Evolutionary conservation across 192 early-diverging fungal genomes (phyloP).

Genomic region (Fimicolochytrium jonesii): DNA sequence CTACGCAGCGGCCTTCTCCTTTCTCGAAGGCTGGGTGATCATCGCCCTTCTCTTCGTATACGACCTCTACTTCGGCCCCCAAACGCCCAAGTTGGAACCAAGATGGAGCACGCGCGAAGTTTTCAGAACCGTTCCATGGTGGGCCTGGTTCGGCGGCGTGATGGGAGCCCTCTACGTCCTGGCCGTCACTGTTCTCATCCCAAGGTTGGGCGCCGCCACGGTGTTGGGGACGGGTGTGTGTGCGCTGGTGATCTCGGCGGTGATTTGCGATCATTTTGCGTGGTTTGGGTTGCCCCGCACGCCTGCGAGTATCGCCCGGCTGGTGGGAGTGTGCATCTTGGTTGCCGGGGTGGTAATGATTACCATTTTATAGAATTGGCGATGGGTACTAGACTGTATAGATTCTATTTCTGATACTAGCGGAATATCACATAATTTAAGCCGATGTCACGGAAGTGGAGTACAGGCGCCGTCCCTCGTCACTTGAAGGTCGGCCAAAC

Average conservation of each 20-base stretch:
- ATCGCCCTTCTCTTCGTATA: background rate
- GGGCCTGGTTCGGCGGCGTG: slow-evolving; percentile 49
- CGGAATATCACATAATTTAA: too few species aligned
- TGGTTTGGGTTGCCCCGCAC: slow-evolving; percentile 40
- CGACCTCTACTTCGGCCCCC: slow-evolving; percentile 5
- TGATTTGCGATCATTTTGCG: background rate
- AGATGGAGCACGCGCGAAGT: background rate
- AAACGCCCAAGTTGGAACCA: background rate
- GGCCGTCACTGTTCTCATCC: slow-evolving; percentile 45
- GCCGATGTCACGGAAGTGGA: too few species aligned
- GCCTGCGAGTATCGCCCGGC: slow-evolving; percentile 40
- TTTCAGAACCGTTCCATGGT: slow-evolving; percentile 37
- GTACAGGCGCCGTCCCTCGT: too few species aligned
- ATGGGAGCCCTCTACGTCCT: slow-evolving; percentile 52
- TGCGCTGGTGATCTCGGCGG: background rate
- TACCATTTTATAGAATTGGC: slow-evolving; percentile 20
- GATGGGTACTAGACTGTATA: too few species aligned
- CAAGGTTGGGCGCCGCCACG: slow-evolving; percentile 49
- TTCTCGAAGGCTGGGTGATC: background rate
- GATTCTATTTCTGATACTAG: too few species aligned
- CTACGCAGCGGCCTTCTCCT: slow-evolving; percentile 11
- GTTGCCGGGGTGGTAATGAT: slow-evolving; percentile 25
- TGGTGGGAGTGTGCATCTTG: slow-evolving; percentile 23
- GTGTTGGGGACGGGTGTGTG: slow-evolving; percentile 30
- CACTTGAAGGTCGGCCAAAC: too few species aligned